A percentile compares a stretch with the other conserved stretches of the same genome.
phyloP scores from a whole-genome alignment of 1,139 yeast species.

The Geotrichum reessii region DNA sequence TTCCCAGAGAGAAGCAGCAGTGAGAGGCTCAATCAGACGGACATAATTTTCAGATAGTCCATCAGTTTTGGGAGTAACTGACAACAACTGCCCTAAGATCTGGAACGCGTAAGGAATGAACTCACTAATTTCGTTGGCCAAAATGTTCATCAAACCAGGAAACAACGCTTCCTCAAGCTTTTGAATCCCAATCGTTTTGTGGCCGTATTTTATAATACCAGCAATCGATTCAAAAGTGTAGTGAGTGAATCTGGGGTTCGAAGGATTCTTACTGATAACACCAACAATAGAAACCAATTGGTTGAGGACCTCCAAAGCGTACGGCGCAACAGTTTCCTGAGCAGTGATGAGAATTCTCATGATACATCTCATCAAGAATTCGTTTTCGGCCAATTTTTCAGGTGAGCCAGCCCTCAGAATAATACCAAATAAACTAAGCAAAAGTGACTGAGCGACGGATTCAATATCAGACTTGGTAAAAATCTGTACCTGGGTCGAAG shows the following conservation, averaged over 20 bases:
- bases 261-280: slow-evolving; percentile 79
- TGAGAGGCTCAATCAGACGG: slow-evolving; percentile 68
- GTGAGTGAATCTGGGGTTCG: slow-evolving; percentile 91
- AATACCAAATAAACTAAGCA: slow-evolving; percentile 60
- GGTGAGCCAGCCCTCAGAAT: slow-evolving; percentile 63
- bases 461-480: slow-evolving; percentile 70
- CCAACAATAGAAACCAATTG: slow-evolving; percentile 66
- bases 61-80: slow-evolving; percentile 47
- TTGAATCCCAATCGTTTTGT: slow-evolving; percentile 33
- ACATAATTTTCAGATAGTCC: slow-evolving; percentile 59
- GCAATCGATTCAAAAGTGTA: slow-evolving; percentile 86
- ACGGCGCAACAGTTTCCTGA: slow-evolving; percentile 54
- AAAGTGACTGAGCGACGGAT: slow-evolving; percentile 48
- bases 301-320: slow-evolving; percentile 38
- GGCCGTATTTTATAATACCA: slow-evolving; percentile 56
- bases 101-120: slow-evolving; percentile 92
- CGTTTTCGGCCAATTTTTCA: slow-evolving; percentile 91
- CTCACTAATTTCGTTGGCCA: slow-evolving; percentile 85
- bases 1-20: slow-evolving; percentile 92
- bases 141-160: slow-evolving; percentile 60
- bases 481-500: slow-evolving; percentile 44
- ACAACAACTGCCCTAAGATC: slow-evolving; percentile 71
- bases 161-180: slow-evolving; percentile 51
- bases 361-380: slow-evolving; percentile 79
- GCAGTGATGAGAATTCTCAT: slow-evolving; percentile 78